These are phyloP conservation scores for Didymellaceae sp. DNA, from an alignment of 2,329 filamentous ascomycete genomes.

Conservation along the genomic window DNA sequence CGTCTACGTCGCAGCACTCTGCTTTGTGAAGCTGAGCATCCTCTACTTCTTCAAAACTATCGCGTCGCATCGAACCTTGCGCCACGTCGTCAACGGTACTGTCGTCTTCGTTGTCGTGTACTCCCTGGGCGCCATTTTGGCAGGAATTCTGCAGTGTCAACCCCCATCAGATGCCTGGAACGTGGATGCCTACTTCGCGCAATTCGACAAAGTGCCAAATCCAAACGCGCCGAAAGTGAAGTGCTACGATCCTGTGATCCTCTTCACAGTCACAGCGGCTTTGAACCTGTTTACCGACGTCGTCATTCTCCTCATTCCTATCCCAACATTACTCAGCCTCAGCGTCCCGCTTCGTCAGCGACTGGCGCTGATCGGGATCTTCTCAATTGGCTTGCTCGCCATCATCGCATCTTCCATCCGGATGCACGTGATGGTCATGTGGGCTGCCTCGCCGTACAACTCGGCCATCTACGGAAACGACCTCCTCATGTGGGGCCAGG, in stretches of 20 bases:
- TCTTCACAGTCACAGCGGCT: slow-evolving; percentile 47
- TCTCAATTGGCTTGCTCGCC: slow-evolving; percentile 45
- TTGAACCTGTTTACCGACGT: slow-evolving; percentile 53
- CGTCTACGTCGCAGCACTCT: slow-evolving; percentile 37
- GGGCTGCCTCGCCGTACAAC: slow-evolving; percentile 48
- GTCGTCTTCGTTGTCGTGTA: slow-evolving; percentile 43
- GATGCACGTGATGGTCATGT: slow-evolving; percentile 47
- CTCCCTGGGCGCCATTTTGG: slow-evolving; percentile 37
- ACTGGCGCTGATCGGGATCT: slow-evolving; percentile 55
- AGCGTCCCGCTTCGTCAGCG: slow-evolving; percentile 59
- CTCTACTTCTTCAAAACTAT: slow-evolving; percentile 47
- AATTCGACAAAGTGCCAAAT: slow-evolving; percentile 36
- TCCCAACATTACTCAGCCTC: slow-evolving; percentile 55
- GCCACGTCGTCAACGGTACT: slow-evolving; percentile 36
- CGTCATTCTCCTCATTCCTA: slow-evolving; percentile 53
- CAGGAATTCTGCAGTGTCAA: slow-evolving; percentile 42
- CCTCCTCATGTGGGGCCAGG: slow-evolving; percentile 54
- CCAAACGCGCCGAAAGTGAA: slow-evolving; percentile 27
- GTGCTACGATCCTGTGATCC: slow-evolving; percentile 42
- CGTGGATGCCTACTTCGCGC: slow-evolving; percentile 37
- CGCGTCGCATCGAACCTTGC: slow-evolving; percentile 42
- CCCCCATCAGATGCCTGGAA: slow-evolving; percentile 39
- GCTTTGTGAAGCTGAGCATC: slow-evolving; percentile 43
- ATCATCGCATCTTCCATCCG: slow-evolving; percentile 46
- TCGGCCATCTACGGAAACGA: slow-evolving; percentile 40